Evolutionary conservation across 768 basidiomycete genomes (phyloP).

Genomic region (Tremella mesenterica): DNA sequence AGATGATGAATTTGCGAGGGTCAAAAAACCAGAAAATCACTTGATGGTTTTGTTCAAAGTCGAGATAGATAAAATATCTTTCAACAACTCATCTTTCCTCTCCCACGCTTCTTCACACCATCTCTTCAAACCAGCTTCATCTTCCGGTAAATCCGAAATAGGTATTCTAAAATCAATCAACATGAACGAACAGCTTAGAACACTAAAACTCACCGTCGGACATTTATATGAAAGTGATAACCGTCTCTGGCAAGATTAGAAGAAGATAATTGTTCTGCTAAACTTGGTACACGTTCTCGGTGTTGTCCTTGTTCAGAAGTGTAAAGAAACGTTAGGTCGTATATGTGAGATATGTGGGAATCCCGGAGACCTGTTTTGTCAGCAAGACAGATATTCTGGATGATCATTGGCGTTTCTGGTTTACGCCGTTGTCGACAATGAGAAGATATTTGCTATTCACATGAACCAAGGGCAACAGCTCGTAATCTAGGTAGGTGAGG

Average conservation of each 20-base stretch:
- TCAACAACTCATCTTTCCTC: slow-evolving; percentile 12
- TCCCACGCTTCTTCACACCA: slow-evolving; percentile 30
- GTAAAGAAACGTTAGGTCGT: slow-evolving; percentile 28
- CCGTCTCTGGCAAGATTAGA: slow-evolving; percentile 19
- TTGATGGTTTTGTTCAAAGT: no score
- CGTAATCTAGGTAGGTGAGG: no score
- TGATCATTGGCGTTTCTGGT: no score
- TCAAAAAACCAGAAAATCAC: no score
- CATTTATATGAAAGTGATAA: slow-evolving; percentile 21
- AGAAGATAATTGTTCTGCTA: slow-evolving; percentile 14
- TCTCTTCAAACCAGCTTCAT: slow-evolving; percentile 13
- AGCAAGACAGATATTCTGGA: no score
- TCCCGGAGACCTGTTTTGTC: slow-evolving; percentile 21
- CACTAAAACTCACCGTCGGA: slow-evolving; percentile 11
- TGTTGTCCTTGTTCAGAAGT: slow-evolving; percentile 8
- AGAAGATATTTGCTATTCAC: no score
- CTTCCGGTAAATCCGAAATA: slow-evolving; percentile 19
- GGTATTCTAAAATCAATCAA: slow-evolving; percentile 8
- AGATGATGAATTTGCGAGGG: no score
- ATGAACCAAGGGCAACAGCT: no score
- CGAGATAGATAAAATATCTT: neutral
- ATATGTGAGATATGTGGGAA: slow-evolving; percentile 29
- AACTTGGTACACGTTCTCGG: slow-evolving; percentile 7
- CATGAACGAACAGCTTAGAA: neutral
- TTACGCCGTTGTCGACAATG: no score